Conservation (phyloP, 2,329 filamentous ascomycete species). For the Ophiocordyceps camponoti-floridani region DNA sequence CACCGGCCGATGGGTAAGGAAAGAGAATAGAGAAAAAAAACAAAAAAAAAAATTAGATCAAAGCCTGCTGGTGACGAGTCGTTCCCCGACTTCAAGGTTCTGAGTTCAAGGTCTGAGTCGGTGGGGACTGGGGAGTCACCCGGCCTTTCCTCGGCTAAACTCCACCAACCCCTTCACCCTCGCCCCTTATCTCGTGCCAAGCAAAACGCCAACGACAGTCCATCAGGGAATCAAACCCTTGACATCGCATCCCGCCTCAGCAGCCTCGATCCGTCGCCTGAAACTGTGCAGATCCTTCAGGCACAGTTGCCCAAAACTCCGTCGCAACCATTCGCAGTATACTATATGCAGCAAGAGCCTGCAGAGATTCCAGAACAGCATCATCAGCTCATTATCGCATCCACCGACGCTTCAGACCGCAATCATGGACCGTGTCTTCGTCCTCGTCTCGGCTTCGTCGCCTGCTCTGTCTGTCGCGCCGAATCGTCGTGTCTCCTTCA, state of each 20-base stretch:
- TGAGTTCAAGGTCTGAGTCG: too few species aligned
- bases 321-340: conserved; percentile 17
- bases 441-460: conserved; percentile 11
- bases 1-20: too few species aligned
- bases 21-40: too few species aligned
- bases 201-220: background rate
- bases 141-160: background rate
- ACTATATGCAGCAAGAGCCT: conserved; percentile 49
- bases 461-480: conserved; percentile 12
- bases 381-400: conserved; percentile 18
- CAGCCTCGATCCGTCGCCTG: too few species aligned
- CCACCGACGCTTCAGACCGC: conserved; percentile 23
- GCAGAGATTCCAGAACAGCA: conserved; percentile 24
- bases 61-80: too few species aligned
- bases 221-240: background rate
- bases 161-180: background rate
- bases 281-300: conserved; percentile 30
- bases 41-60: too few species aligned
- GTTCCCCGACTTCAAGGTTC: too few species aligned
- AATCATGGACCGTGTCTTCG: conserved; percentile 22
- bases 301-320: conserved; percentile 27
- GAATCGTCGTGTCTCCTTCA: conserved; percentile 17
- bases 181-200: background rate
- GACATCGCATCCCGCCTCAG: too few species aligned
- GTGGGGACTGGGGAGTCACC: background rate